Base-by-base conservation (phyloP, 805 yeast genomes). In the Candida gorgasii region DNA sequence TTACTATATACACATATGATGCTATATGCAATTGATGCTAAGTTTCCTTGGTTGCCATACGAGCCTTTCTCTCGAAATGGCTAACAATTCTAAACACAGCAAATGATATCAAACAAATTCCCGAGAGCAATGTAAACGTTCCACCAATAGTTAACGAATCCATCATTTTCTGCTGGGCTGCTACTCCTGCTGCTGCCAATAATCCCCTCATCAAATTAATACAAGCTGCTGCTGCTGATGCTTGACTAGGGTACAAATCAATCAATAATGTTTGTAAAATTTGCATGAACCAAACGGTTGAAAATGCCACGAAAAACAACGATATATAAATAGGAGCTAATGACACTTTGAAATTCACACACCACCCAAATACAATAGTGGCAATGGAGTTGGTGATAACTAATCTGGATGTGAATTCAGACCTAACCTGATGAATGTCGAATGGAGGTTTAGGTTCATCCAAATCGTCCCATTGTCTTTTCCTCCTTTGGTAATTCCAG, bases 211-310 rank as follows among this genome's bases (percentile, higher is more conserved):
- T 69, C 20, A 88, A 62, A 54, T 89, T 89, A 40, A 82, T 70
- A 37, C 84, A 70, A 5, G 90, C 81, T 1, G 86, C 73, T 2
- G 89, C 82, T 2, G 90, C 78, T 0, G 92, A 85, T 0, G 87
- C 69, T 32, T 75, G 76, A 5, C 72, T 58, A 0, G 95, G 95
- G 46, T 73, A 82, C 43, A 87, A 55, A 53, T 88, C 96, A 14
- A 87, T 83, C 39, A 86, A 57, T 19, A 88, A 58, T 0, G 90
- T 84, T 1, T 79, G 74, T 2, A 80, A 69, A 22, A 77, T 71
- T 12, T 80, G 70, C 43, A 84, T 51, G 35, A 79, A 75, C 43
- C 76, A 77, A 53, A 82, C 75, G 5, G 80, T 70, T 11, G 79
- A 71, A 42, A 73, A 58, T 4, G 89, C 78, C 1, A 76, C 67